These are phyloP conservation scores for Hibiscus mutabilis DNA, from an alignment of 345 rosid genomes.

Conservation along the genomic window DNA sequence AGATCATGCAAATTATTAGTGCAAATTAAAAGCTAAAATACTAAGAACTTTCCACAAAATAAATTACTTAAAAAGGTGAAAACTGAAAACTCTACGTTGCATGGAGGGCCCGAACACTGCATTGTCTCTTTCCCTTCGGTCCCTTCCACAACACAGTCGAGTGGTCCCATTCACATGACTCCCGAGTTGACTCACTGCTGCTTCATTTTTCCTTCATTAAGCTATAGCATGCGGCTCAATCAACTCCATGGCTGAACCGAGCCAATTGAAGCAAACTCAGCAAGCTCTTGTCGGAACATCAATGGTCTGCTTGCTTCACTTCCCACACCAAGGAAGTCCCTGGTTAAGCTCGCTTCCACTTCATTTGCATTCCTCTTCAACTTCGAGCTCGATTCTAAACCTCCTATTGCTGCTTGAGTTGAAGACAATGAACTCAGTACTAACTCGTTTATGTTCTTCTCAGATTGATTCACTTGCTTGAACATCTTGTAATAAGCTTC, in stretches of 20 bases:
- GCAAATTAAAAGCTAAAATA: background rate
- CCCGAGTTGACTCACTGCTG: slow-evolving; percentile 8
- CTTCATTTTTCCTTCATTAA: background rate
- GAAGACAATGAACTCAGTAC: slow-evolving; percentile 7
- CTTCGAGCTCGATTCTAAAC: background rate
- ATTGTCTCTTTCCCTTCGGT: slow-evolving; percentile 5
- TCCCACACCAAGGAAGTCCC: slow-evolving; percentile 72
- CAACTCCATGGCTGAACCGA: slow-evolving; percentile 19
- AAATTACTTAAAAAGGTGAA: background rate
- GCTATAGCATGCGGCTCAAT: background rate
- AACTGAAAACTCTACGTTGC: slow-evolving; percentile 12
- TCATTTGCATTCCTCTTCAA: background rate
- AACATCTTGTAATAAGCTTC: slow-evolving; percentile 1
- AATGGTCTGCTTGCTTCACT: slow-evolving; percentile 27
- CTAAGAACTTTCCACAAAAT: background rate
- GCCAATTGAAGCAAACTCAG: slow-evolving; percentile 28
- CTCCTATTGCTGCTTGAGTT: background rate
- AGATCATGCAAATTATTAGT: too few relatives aligned
- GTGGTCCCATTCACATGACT: slow-evolving; percentile 5
- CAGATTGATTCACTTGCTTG: slow-evolving; percentile 7
- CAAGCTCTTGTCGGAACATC: slow-evolving; percentile 33
- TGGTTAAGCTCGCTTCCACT: slow-evolving; percentile 37
- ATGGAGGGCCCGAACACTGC: slow-evolving; percentile 16
- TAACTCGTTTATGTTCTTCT: background rate
- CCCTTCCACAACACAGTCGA: slow-evolving; percentile 1